Base-by-base conservation (phyloP, 1,139 yeast genomes). In the Candida sanyaensis region DNA sequence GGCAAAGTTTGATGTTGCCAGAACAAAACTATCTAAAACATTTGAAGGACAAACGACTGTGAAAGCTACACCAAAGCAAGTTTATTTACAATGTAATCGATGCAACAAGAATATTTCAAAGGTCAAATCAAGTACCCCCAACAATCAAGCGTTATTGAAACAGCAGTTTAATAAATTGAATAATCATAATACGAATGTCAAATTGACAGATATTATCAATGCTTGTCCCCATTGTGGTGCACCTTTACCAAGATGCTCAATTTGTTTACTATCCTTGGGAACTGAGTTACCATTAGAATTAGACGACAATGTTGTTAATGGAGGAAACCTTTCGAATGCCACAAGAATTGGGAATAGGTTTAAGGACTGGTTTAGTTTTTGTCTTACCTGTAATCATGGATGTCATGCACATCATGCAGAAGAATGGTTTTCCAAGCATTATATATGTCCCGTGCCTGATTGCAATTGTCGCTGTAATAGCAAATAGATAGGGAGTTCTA, bases 381-480 rank as follows among this genome's bases (percentile, higher is more conserved):
- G 99, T 62, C 71, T 93, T 54, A 82, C 86, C 27, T 93, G 98
- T 63, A 89, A 87, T 62, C 98, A 93, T 61, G 97, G 97, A 1
- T 84, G 86, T 78, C 99, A 93, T 68, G 92, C 96, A 0, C 90
- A 86, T 12, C 98, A 93, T 64, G 97, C 98, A 0, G 91, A 88
- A 56, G 96, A 90, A 60, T 93, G 98, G 98, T 93, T 93, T 62
- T 79, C 86, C 17, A 86, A 85, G 63, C 96, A 92, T 59, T 81
- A 80, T 49, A 81, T 88, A 2, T 93, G 99, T 62, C 97, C 99
- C 0, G 96, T 92, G 2, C 97, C 98, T 0, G 96, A 91, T 46
- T 93, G 98, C 59, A 75, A 78, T 43, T 93, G 98, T 62, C 73
- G 83, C 45, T 92, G 98, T 63, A 88, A 83, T 56, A 79, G 77